A percentile compares a stretch with the other conserved stretches of the same genome.
Evolutionary conservation across 2,329 filamentous ascomycete genomes (phyloP).

Genomic region (Ophiostoma ips): DNA sequence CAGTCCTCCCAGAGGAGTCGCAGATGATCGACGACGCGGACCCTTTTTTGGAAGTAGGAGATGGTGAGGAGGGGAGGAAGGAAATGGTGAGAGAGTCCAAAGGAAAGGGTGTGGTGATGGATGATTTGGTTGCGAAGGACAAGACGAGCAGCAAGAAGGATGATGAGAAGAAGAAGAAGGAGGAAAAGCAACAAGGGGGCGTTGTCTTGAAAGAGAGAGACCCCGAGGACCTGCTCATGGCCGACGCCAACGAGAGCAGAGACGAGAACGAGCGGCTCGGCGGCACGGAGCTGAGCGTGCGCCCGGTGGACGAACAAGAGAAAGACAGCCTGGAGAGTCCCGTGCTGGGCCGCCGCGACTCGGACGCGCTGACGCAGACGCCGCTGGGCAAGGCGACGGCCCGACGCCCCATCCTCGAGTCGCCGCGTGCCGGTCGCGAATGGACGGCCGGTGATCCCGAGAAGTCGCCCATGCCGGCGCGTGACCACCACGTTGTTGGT

Average conservation of each 20-base stretch:
- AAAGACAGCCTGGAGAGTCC: constrained; percentile 16
- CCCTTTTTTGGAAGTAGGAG: too few relatives aligned
- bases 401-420: constrained; percentile 8
- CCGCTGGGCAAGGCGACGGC: constrained; percentile 5
- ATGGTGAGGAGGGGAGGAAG: too few relatives aligned
- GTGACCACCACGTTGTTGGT: neutral
- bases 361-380: constrained; percentile 14
- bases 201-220: constrained; percentile 1
- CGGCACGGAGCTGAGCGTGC: constrained; percentile 8
- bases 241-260: constrained; percentile 12
- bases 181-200: neutral
- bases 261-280: constrained; percentile 13
- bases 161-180: neutral
- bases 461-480: neutral
- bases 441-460: constrained; percentile 10
- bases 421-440: constrained; percentile 5
- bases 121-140: neutral
- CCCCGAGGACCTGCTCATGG: constrained; percentile 6
- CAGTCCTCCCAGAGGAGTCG: too few relatives aligned
- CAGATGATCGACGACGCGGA: too few relatives aligned
- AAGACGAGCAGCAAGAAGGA: constrained; percentile 1
- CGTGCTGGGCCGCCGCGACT: constrained; percentile 20
- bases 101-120: neutral
- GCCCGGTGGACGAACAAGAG: constrained; percentile 10
- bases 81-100: neutral